Evolutionary conservation across 176 grass and related monocot genomes (phyloP).

Genomic region (Canna indica): DNA sequence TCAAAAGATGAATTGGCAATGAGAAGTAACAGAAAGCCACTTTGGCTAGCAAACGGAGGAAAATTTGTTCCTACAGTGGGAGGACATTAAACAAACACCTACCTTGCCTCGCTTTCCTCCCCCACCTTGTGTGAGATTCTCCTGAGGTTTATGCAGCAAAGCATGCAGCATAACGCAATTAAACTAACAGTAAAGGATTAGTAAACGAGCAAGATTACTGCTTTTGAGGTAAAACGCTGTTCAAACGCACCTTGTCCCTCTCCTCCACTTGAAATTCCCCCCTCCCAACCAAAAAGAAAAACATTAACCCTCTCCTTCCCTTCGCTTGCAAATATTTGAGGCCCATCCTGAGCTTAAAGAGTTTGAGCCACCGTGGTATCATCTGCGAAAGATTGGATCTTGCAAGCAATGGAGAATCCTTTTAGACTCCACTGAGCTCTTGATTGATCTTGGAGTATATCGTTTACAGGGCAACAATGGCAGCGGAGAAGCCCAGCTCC

Average conservation of each 20-base stretch:
- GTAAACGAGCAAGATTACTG: conserved; percentile 9
- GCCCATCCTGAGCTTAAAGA: neutral
- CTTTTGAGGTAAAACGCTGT: conserved; percentile 17
- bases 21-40: neutral
- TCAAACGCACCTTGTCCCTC: conserved; percentile 35
- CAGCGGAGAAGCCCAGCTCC: conserved; percentile 30
- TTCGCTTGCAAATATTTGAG: neutral
- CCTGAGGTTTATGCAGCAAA: conserved; percentile 16
- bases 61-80: neutral
- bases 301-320: neutral
- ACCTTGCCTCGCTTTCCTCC: neutral
- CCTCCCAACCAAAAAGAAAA: conserved; percentile 3
- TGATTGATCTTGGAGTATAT: conserved; percentile 1
- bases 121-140: conserved; percentile 9
- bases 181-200: neutral
- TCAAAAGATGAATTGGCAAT: neutral
- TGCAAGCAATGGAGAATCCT: conserved; percentile 23
- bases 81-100: conserved; percentile 5
- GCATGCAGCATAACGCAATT: conserved; percentile 8
- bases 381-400: neutral
- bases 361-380: neutral
- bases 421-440: conserved; percentile 15
- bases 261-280: conserved; percentile 34
- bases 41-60: neutral
- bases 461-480: conserved; percentile 24